Evolutionary conservation across 371 early-diverging fungal genomes (phyloP).

Genomic region (Mortierella sp.): DNA sequence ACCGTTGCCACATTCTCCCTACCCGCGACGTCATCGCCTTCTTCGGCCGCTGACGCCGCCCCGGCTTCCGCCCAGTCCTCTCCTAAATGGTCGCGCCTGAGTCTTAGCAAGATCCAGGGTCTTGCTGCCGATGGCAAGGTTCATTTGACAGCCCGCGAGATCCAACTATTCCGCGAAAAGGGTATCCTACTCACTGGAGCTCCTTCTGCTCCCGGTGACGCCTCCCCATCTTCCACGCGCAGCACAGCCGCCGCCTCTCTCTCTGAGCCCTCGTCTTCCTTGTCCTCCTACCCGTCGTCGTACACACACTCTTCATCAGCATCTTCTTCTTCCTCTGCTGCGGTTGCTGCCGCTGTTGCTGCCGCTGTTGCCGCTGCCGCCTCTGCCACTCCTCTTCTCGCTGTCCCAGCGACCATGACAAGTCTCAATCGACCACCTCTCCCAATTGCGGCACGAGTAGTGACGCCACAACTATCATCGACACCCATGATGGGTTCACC

Average conservation of each 20-base stretch:
- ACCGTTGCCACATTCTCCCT: background rate
- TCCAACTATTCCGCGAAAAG: slow-evolving; percentile 25
- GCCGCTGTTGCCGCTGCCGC: too few relatives aligned
- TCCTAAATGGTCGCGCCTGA: slow-evolving; percentile 16
- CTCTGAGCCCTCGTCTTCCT: background rate
- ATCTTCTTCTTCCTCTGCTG: slow-evolving; percentile 2
- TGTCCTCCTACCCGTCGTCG: slow-evolving; percentile 11
- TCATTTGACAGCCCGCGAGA: slow-evolving; percentile 22
- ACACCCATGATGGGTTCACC: background rate
- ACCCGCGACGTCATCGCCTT: slow-evolving; percentile 2
- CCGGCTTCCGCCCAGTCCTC: background rate
- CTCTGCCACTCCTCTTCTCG: too few relatives aligned
- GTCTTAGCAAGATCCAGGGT: slow-evolving; percentile 21
- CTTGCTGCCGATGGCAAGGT: slow-evolving; percentile 14
- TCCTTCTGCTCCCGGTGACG: background rate
- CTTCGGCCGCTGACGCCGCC: background rate
- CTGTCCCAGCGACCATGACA: too few relatives aligned
- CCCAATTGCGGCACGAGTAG: slow-evolving; percentile 27
- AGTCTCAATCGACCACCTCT: slow-evolving; percentile 7
- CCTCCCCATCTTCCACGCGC: background rate
- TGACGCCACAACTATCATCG: background rate
- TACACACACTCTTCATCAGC: background rate
- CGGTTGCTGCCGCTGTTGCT: too few relatives aligned
- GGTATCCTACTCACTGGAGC: slow-evolving; percentile 14
- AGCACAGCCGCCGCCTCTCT: background rate